Evolutionary conservation across 1,139 yeast genomes (phyloP).

Genomic region (Saccharomyces hybrid): DNA sequence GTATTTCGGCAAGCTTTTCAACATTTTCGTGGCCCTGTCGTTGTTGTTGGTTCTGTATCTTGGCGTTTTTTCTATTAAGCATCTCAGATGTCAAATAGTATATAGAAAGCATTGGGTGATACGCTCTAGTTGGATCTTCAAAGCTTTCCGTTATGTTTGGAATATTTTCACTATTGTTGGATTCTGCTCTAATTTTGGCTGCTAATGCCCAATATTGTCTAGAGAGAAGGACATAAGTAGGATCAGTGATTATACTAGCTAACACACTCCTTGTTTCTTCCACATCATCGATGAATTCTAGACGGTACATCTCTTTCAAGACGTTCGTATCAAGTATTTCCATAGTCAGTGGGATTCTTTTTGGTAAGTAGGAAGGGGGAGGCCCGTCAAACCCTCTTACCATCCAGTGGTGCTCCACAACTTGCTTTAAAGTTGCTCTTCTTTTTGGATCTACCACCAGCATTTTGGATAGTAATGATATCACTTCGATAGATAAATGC

Average conservation of each 20-base stretch:
- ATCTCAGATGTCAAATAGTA: constrained; percentile 79
- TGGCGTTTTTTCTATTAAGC: constrained; percentile 30
- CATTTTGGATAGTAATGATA: constrained; percentile 77
- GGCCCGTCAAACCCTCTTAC: constrained; percentile 72
- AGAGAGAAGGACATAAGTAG: constrained; percentile 47
- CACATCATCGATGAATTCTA: constrained; percentile 68
- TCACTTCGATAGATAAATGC: constrained; percentile 68
- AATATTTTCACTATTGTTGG: constrained; percentile 2
- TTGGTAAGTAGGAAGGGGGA: constrained; percentile 63
- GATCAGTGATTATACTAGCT: constrained; percentile 50
- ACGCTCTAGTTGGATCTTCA: constrained; percentile 82
- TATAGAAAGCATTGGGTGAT: constrained; percentile 79
- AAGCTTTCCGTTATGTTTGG: constrained; percentile 17
- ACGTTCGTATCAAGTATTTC: constrained; percentile 51
- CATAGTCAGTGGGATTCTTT: constrained; percentile 66
- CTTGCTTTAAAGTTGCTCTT: constrained; percentile 72
- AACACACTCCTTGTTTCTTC: constrained; percentile 51
- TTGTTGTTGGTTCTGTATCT: constrained; percentile 1
- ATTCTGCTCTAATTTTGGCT: constrained; percentile 5
- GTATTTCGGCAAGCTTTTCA: not conserved
- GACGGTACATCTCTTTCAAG: constrained; percentile 64
- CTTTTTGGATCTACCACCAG: constrained; percentile 77
- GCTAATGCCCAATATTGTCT: constrained; percentile 17
- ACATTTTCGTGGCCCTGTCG: not conserved
- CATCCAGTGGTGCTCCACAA: constrained; percentile 91